A percentile compares a stretch with the other conserved stretches of the same genome.
These are phyloP conservation scores for Aspergillus sp. DNA, from an alignment of 2,329 filamentous ascomycete species.

Conservation along the genomic window DNA sequence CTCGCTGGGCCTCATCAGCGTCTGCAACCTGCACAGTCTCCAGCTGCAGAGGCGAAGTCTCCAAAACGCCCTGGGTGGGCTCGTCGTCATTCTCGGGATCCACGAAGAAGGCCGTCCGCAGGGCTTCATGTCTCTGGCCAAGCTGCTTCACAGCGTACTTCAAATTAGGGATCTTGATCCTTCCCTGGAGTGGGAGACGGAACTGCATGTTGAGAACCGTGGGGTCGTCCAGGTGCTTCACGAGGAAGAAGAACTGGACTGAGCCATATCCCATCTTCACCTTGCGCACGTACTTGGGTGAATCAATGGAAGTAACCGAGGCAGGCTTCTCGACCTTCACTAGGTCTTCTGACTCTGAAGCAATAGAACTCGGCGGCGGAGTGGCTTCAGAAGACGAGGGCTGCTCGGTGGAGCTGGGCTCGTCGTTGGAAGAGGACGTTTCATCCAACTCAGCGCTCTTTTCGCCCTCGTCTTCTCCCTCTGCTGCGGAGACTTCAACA, in stretches of 20 bases:
- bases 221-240: background rate
- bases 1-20: conserved; percentile 12
- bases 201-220: background rate
- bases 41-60: conserved; percentile 24
- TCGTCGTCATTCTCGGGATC: conserved; percentile 13
- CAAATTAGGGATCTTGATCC: background rate
- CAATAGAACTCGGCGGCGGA: background rate
- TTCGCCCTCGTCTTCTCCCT: background rate
- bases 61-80: conserved; percentile 20
- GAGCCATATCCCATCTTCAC: background rate
- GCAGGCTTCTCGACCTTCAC: background rate
- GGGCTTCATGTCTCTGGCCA: conserved; percentile 23
- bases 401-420: background rate
- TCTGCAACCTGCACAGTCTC: conserved; percentile 21
- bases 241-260: background rate
- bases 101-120: conserved; percentile 26
- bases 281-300: background rate
- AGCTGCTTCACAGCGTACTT: background rate
- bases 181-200: background rate
- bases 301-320: background rate
- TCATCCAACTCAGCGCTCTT: too few relatives aligned
- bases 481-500: background rate
- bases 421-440: background rate
- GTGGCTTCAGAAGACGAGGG: background rate
- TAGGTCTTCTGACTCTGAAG: background rate